A percentile compares a stretch with the other conserved stretches of the same genome.
Evolutionary conservation across 805 yeast species (phyloP).

Genomic region (Saturnispora hagleri): DNA sequence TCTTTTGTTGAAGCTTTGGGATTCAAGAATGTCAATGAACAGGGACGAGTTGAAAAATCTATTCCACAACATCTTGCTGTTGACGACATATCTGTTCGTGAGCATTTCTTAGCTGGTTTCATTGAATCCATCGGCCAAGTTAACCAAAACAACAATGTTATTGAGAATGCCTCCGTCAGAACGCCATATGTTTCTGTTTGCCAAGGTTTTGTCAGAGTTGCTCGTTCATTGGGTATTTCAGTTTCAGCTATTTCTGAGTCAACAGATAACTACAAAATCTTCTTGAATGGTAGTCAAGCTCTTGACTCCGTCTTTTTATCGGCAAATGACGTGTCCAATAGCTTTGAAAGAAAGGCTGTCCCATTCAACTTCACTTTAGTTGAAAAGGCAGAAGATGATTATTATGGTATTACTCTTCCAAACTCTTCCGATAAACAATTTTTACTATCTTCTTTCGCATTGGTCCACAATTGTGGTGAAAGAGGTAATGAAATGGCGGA

Average conservation of each 20-base stretch:
- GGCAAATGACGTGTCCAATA: slow-evolving; percentile 13
- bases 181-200: slow-evolving; percentile 27
- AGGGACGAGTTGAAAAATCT: slow-evolving; percentile 19
- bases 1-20: background rate
- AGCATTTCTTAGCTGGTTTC: slow-evolving; percentile 36
- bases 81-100: slow-evolving; percentile 34
- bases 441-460: slow-evolving; percentile 30
- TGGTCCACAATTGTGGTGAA: slow-evolving; percentile 49
- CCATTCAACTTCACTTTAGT: slow-evolving; percentile 26
- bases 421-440: slow-evolving; percentile 35
- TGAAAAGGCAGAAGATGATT: slow-evolving; percentile 26
- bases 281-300: background rate
- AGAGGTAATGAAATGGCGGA: slow-evolving; percentile 99
- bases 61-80: slow-evolving; percentile 29
- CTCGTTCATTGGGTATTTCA: slow-evolving; percentile 36
- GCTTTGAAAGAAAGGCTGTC: slow-evolving; percentile 18
- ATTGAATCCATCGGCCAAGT: slow-evolving; percentile 32
- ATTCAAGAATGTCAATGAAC: background rate
- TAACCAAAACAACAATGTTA: slow-evolving; percentile 1
- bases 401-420: slow-evolving; percentile 36
- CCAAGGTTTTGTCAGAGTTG: slow-evolving; percentile 30
- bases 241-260: slow-evolving; percentile 23
- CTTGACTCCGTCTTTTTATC: background rate
- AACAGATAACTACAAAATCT: background rate
- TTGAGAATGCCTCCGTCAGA: slow-evolving; percentile 21